Percentiles rank a stretch among this genome's conserved stretches.
Evolutionary conservation across 495 filamentous ascomycete genomes (phyloP).

Genomic region (Penicillium cinerascens): DNA sequence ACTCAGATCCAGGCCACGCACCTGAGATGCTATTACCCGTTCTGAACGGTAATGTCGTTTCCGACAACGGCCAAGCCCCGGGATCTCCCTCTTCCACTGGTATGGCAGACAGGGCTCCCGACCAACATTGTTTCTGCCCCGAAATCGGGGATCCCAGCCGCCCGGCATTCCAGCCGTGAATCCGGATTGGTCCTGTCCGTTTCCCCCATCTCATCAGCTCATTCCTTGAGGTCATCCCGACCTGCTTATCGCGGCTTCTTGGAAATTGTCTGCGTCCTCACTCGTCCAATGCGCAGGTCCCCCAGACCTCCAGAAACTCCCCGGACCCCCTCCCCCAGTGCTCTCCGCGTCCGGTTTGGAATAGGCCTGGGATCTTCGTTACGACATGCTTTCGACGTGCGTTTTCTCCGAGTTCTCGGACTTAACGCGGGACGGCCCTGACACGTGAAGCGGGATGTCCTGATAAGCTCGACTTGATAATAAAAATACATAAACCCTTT

Average conservation of each 20-base stretch:
- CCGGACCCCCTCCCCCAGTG: conserved; percentile 3
- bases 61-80: conserved; percentile 40
- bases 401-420: neutral
- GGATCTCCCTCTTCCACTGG: conserved; percentile 10
- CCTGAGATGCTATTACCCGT: neutral
- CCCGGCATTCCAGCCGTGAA: conserved; percentile 9
- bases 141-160: conserved; percentile 31
- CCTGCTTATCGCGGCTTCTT: conserved; percentile 20
- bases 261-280: conserved; percentile 6
- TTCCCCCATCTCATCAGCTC: conserved; percentile 22
- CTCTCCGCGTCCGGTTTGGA: neutral
- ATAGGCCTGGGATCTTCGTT: neutral
- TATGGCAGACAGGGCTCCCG: neutral
- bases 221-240: conserved; percentile 26
- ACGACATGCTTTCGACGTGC: neutral
- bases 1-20: conserved; percentile 4
- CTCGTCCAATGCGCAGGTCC: conserved; percentile 1
- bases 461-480: conserved; percentile 29
- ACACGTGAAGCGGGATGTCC: conserved; percentile 25
- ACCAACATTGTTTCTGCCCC: conserved; percentile 13
- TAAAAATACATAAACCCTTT: conserved; percentile 33
- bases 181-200: conserved; percentile 18
- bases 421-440: conserved; percentile 2
- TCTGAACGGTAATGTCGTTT: neutral
- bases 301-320: neutral